phyloP scores from a whole-genome alignment of 768 basidiomycete genomes.

The Leccinum longicurvipes region DNA sequence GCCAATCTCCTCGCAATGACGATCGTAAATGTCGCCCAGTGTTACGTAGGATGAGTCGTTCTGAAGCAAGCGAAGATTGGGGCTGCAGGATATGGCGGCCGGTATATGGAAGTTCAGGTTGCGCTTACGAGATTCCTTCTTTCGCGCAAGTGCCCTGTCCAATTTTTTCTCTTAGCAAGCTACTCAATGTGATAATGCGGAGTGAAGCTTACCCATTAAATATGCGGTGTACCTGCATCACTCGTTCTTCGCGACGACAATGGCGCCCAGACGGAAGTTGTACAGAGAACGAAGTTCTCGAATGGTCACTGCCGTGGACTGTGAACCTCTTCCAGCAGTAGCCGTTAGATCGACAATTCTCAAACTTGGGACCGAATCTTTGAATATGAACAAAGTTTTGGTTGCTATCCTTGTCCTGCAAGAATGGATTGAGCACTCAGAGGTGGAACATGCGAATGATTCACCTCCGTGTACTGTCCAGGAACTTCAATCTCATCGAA shows the following conservation, averaged over 20 bases:
- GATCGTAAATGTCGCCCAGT: slow-evolving; percentile 92
- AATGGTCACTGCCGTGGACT: slow-evolving; percentile 87
- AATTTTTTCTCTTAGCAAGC: not conserved
- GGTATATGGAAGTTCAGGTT: slow-evolving; percentile 92
- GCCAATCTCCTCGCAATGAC: slow-evolving; percentile 71
- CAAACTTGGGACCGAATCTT: slow-evolving; percentile 87
- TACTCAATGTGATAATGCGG: not conserved
- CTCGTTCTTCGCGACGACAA: slow-evolving; percentile 87
- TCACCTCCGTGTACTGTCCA: slow-evolving; percentile 96
- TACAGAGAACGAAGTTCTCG: slow-evolving; percentile 84
- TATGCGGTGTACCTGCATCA: slow-evolving; percentile 89
- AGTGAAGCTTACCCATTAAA: slow-evolving; percentile 72
- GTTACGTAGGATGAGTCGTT: slow-evolving; percentile 89
- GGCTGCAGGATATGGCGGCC: slow-evolving; percentile 78
- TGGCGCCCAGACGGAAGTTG: slow-evolving; percentile 85
- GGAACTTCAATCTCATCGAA: slow-evolving; percentile 98
- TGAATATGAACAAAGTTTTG: slow-evolving; percentile 87
- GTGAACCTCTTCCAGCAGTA: slow-evolving; percentile 88
- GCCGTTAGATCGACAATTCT: slow-evolving; percentile 84
- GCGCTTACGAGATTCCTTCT: slow-evolving; percentile 91
- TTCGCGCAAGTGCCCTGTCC: slow-evolving; percentile 73
- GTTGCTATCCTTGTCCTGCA: slow-evolving; percentile 90
- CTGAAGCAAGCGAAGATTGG: slow-evolving; percentile 80
- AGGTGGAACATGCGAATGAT: slow-evolving; percentile 6
- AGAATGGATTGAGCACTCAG: slow-evolving; percentile 6